phyloP scores from a whole-genome alignment of 2,329 filamentous ascomycete species.

The Neonectria faginata region DNA sequence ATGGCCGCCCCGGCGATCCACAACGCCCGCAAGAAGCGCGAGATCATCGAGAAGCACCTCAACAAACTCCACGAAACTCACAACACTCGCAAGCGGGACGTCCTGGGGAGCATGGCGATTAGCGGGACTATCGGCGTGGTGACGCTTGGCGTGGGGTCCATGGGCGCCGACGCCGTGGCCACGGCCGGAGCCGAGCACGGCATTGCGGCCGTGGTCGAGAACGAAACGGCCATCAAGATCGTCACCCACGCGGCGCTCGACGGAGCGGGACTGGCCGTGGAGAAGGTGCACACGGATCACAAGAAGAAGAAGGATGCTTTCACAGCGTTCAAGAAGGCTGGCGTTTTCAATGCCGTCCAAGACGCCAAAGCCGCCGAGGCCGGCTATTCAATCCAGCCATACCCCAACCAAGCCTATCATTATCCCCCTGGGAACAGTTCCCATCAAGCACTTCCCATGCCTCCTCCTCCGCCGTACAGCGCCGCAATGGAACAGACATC shows the following conservation, averaged over 20 bases:
- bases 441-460: constrained; percentile 12
- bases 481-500: constrained; percentile 13
- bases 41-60: constrained; percentile 55
- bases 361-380: constrained; percentile 47
- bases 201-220: constrained; percentile 42
- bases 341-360: constrained; percentile 48
- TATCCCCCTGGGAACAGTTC: constrained; percentile 11
- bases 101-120: constrained; percentile 54
- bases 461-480: constrained; percentile 34
- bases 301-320: constrained; percentile 50
- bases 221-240: constrained; percentile 51
- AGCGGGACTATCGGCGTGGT: constrained; percentile 52
- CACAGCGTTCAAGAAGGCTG: constrained; percentile 49
- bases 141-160: constrained; percentile 51
- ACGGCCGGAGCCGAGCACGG: constrained; percentile 53
- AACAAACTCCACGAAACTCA: constrained; percentile 50
- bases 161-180: constrained; percentile 52
- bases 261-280: constrained; percentile 50
- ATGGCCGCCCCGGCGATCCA: constrained; percentile 55
- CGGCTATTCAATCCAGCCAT: constrained; percentile 33
- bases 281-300: constrained; percentile 51
- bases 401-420: constrained; percentile 25
- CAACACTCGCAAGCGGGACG: constrained; percentile 55
- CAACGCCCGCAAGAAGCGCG: constrained; percentile 56
- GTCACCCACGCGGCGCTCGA: constrained; percentile 53